Base-by-base conservation (phyloP, 2,329 filamentous ascomycete species). In the Colletotrichum simmondsii region DNA sequence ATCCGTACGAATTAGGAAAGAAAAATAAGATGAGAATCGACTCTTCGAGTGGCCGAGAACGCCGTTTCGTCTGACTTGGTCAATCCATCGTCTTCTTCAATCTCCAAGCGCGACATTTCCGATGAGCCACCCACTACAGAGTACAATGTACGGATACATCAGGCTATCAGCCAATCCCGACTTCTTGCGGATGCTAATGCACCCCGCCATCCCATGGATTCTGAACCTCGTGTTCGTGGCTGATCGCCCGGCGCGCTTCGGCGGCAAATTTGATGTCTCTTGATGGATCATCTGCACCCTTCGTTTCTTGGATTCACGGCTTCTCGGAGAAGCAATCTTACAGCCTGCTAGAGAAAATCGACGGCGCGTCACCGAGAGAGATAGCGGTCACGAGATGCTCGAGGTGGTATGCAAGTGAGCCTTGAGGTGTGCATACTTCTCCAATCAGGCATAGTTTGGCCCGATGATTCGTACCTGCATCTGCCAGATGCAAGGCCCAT, bases 401-500 rank as follows among this genome's bases (percentile, higher is more conserved):
- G 6, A n/a, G 42, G 42, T 8, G 42, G 16, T 19, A 42, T 42
- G 37, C 37, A 16, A 42, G 37, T 16, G 37, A 35, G 32, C 32
- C 32, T 35, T 35, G 32, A 42, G 37, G 37, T 49, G 42, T n/a
- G 42, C 42, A 49, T 49, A 19, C 61, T 35, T 28, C n/a, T 59
- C 57, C 12, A 22, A 12, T 59, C 19, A n/a, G 57, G 57, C 57
- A 59, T 42, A 22, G 57, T 22, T 37, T 35, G 57, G 4, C 30
- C 57, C 57, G 32, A 59, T 59, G 35, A 49, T 49, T 49, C 42
- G 68, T 62, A 63, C 68, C 68, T 68, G 64, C 58, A 63, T 59
- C 32, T 62, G 69, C 52, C 63, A 67, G 49, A 62, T 68, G 58
- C 58, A 53, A 28, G 28, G 61, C 28, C 46, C 28, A 14, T 53